A percentile compares a stretch with the other conserved stretches of the same genome.
Evolutionary conservation across 148 eudicot genomes (phyloP).

Genomic region (Diospyros lotus): DNA sequence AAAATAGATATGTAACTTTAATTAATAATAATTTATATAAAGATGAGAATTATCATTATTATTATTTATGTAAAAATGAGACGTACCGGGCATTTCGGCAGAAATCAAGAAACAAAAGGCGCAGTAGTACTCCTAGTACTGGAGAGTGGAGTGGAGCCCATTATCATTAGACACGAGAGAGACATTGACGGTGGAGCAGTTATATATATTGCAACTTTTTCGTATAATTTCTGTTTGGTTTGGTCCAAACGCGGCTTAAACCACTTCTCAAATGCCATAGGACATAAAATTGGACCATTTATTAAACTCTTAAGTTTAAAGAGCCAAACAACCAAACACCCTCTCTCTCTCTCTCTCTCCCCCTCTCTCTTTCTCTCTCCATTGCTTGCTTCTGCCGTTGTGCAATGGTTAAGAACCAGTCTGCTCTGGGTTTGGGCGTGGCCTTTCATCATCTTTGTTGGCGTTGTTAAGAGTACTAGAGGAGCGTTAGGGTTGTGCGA

Average conservation of each 20-base stretch:
- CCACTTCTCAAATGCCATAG: too few relatives aligned
- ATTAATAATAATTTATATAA: too few relatives aligned
- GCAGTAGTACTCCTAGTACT: too few relatives aligned
- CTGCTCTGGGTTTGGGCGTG: neutral
- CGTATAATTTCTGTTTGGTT: too few relatives aligned
- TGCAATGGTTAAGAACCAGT: neutral
- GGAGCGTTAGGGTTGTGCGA: too few relatives aligned
- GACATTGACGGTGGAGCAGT: neutral
- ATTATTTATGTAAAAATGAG: neutral
- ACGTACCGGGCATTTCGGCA: constrained; percentile 7
- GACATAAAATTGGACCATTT: too few relatives aligned
- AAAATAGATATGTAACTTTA: too few relatives aligned
- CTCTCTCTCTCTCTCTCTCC: constrained; percentile 4
- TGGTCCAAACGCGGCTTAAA: neutral
- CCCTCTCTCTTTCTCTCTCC: neutral
- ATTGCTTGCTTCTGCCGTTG: too few relatives aligned
- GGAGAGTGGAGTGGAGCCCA: too few relatives aligned
- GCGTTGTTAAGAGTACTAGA: neutral
- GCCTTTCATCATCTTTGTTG: neutral
- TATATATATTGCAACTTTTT: neutral
- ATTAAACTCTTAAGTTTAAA: neutral
- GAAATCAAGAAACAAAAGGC: neutral
- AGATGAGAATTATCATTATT: neutral
- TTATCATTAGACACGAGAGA: neutral
- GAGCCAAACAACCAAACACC: neutral